These are phyloP conservation scores for Suillus ampliporus DNA, from an alignment of 768 basidiomycete species.

Conservation along the genomic window DNA sequence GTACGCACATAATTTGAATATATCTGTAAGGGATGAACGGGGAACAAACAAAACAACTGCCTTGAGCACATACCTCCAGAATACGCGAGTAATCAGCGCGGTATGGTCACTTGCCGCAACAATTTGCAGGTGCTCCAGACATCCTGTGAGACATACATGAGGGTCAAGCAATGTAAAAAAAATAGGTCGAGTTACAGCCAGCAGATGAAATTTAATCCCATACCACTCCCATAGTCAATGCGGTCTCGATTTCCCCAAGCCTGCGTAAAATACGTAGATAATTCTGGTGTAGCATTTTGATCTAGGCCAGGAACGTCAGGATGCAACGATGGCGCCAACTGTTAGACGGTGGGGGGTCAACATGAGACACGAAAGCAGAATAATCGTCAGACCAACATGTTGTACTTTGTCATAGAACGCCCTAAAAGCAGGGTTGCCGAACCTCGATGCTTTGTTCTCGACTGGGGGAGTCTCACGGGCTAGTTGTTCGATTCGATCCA, in stretches of 20 bases:
- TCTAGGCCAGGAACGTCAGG: conserved; percentile 60
- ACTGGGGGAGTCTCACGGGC: conserved; percentile 80
- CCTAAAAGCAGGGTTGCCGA: conserved; percentile 96
- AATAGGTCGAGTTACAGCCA: conserved; percentile 74
- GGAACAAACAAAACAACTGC: background rate
- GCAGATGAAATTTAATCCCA: conserved; percentile 97
- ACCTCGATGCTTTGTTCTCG: conserved; percentile 90
- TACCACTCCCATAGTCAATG: conserved; percentile 98
- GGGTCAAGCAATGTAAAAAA: background rate
- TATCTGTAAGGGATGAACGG: conserved; percentile 49
- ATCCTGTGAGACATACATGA: conserved; percentile 52
- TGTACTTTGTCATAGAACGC: conserved; percentile 85
- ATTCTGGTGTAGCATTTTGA: conserved; percentile 62
- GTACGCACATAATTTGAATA: conserved; percentile 76
- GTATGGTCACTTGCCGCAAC: conserved; percentile 67
- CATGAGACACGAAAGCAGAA: background rate
- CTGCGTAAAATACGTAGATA: conserved; percentile 82
- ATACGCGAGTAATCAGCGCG: conserved; percentile 81
- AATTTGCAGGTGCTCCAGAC: conserved; percentile 74
- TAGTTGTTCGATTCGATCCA: conserved; percentile 71
- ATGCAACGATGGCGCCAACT: conserved; percentile 67
- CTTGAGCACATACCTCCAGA: conserved; percentile 71
- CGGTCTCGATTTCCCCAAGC: conserved; percentile 90
- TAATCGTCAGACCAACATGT: conserved; percentile 52
- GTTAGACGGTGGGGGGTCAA: conserved; percentile 6